Base-by-base conservation (phyloP, 352 stramenopile genomes). In the Globisporangium okanoganense region DNA sequence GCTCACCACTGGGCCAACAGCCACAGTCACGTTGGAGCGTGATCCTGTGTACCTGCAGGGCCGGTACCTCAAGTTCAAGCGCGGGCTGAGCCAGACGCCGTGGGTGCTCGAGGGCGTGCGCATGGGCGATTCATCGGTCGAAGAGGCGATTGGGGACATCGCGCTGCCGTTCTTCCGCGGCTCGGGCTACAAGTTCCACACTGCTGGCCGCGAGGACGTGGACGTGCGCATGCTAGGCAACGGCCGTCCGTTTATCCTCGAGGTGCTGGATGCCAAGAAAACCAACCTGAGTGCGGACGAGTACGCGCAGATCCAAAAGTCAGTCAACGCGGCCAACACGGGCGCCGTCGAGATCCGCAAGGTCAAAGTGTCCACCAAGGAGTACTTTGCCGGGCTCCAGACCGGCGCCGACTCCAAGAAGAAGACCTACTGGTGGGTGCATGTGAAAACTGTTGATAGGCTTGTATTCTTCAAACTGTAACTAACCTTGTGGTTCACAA, bases 221-320 rank as follows among this genome's bases (percentile, higher is more conserved):
- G 96, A 99, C 70, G 97, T 99, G 33, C 79, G 96, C 40, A 99
- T 99, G 97, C 72, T 99, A 13, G 82, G 97, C 52, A 95, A 96
- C 41, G 94, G 94, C 51, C 85, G 94, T 1, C 94, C 92, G 16
- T 98, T 98, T 64, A 96, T 96, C 56, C 73, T 96, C 44, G 87
- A 96, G 66, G 72, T 96, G 16, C 65, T 93, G 8, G 83, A 96
- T 60, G 85, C 84, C 27, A 92, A 92, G 68, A 85, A 79, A 58
- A 78, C 82, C 7, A 82, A 84, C 22, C 58, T 94, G n/a, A 70
- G 75, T 44, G 48, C 66, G 16, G 64, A 65, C 8, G 77, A 91
- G 31, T 87, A 82, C 38, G 45, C 72, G 31, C 57, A 73, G 40
- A 77, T 94, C 44, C 62, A 90, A 58, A 65, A 76, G 22, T 74